These are phyloP conservation scores for Ophiostoma piceae DNA, from an alignment of 2,329 filamentous ascomycete species.

Conservation along the genomic window DNA sequence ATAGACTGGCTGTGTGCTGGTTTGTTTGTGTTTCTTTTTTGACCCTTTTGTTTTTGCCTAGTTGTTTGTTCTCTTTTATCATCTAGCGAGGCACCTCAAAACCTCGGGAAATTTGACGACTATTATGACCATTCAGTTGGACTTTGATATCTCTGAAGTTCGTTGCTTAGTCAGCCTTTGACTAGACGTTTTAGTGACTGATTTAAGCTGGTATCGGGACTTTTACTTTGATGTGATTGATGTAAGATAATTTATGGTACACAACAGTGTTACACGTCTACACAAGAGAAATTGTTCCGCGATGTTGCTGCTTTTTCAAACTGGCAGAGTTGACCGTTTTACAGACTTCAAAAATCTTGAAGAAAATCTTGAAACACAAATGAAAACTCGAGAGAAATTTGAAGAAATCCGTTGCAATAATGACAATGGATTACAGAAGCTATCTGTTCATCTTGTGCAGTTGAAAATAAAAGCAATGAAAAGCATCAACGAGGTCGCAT, in stretches of 20 bases:
- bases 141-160: not conserved
- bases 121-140: constrained; percentile 16
- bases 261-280: too few species aligned
- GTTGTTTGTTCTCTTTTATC: constrained; percentile 1
- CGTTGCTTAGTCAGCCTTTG: not conserved
- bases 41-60: not conserved
- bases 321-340: not conserved
- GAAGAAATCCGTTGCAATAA: not conserved
- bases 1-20: constrained; percentile 5
- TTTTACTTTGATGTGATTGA: not conserved
- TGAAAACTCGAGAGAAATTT: not conserved
- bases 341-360: not conserved
- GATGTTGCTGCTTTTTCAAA: too few species aligned
- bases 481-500: not conserved
- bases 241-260: too few species aligned
- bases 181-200: not conserved
- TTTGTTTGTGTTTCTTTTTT: constrained; percentile 3
- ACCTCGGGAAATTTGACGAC: constrained; percentile 19
- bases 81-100: not conserved
- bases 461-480: not conserved
- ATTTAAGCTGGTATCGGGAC: not conserved
- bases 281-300: too few species aligned
- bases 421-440: not conserved
- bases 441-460: not conserved
- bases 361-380: not conserved